A percentile compares a stretch with the other conserved stretches of the same genome.
These are phyloP conservation scores for Maudiozyma serrabonitensis DNA, from an alignment of 805 yeast species.

Conservation along the genomic window DNA sequence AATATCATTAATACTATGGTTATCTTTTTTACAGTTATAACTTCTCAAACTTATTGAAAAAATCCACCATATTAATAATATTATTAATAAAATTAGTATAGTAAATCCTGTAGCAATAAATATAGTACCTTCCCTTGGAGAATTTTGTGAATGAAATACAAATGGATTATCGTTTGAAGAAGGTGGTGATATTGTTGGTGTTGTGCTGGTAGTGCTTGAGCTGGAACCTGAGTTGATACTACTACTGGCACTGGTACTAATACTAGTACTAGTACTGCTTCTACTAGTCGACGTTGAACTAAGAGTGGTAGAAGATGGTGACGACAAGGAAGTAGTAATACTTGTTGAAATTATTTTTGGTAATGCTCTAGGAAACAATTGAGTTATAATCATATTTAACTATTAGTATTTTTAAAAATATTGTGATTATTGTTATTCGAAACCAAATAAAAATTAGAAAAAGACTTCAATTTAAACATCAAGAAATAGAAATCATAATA, in stretches of 20 bases:
- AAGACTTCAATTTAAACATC: too few relatives aligned
- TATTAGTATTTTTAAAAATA: not conserved
- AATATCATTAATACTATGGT: not conserved
- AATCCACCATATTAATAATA: not conserved
- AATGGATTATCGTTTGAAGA: constrained; percentile 53
- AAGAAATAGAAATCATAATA: too few relatives aligned
- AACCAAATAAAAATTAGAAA: too few relatives aligned
- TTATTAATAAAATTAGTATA: not conserved
- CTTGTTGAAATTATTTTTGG: constrained; percentile 23
- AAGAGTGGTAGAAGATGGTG: too few relatives aligned
- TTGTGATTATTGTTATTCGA: too few relatives aligned
- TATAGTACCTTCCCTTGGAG: constrained; percentile 63
- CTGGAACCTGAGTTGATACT: not conserved
- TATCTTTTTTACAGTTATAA: not conserved
- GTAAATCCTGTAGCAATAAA: constrained; percentile 70
- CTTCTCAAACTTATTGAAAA: not conserved
- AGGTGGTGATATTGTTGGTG: constrained; percentile 38
- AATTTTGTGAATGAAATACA: constrained; percentile 35
- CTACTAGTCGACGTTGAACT: not conserved
- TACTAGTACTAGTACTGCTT: not conserved
- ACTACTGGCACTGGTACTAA: not conserved
- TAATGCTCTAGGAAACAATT: not conserved
- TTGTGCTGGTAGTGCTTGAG: too few relatives aligned
- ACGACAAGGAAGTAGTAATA: constrained; percentile 11
- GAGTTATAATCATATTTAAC: not conserved